These are phyloP conservation scores for Pseudonitzschia multistriata DNA, from an alignment of 108 stramenopile genomes.

Conservation along the genomic window DNA sequence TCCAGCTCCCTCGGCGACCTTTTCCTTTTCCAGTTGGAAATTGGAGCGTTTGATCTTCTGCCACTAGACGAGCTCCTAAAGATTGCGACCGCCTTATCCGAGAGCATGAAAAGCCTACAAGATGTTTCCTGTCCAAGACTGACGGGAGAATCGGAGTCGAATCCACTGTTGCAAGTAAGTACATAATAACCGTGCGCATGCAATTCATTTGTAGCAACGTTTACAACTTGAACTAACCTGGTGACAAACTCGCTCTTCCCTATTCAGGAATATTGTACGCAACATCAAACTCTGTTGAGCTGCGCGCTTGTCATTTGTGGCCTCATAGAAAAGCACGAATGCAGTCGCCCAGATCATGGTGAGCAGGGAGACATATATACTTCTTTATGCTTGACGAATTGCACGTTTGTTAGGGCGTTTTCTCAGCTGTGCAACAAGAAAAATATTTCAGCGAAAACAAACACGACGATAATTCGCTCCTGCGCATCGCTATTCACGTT, in stretches of 20 bases:
- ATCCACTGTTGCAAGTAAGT: neutral
- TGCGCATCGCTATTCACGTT: slow-evolving; percentile 6
- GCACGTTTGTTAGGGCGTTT: slow-evolving; percentile 7
- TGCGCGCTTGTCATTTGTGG: neutral
- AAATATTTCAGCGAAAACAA: neutral
- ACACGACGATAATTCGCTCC: slow-evolving; percentile 6
- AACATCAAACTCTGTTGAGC: slow-evolving; percentile 13
- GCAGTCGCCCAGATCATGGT: neutral
- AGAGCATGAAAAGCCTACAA: slow-evolving; percentile 2
- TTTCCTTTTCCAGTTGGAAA: slow-evolving; percentile 23
- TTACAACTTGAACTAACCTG: neutral
- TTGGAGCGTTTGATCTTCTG: slow-evolving; percentile 8
- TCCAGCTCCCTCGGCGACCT: slow-evolving; percentile 11
- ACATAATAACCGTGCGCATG: too few species aligned
- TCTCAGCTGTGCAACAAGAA: slow-evolving; percentile 1
- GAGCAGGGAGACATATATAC: slow-evolving; percentile 8
- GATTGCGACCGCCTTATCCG: neutral
- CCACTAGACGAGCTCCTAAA: slow-evolving; percentile 8
- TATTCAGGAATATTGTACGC: slow-evolving; percentile 5
- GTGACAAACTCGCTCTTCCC: neutral
- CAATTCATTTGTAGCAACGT: neutral
- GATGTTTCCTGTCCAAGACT: neutral
- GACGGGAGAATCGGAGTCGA: neutral
- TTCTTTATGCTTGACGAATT: slow-evolving; percentile 5
- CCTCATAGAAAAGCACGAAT: slow-evolving; percentile 4